phyloP scores from a whole-genome alignment of 2,329 filamentous ascomycete genomes.

The Aureobasidium vineae region DNA sequence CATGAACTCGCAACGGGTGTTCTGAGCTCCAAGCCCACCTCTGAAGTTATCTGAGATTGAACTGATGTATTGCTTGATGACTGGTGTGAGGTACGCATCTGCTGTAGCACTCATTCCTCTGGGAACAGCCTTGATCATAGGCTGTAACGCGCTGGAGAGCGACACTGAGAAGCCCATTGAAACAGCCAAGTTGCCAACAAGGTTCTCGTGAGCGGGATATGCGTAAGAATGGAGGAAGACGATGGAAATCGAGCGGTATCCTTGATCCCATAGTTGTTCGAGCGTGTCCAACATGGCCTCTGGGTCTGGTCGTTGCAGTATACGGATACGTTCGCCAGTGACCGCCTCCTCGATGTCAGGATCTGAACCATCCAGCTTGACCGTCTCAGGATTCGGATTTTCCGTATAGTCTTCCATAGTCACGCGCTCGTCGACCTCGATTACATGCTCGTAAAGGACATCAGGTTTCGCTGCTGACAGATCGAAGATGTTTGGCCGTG shows the following conservation, averaged over 20 bases:
- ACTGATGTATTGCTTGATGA: slow-evolving; percentile 29
- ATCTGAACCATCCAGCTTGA: slow-evolving; percentile 26
- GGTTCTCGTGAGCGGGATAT: slow-evolving; percentile 37
- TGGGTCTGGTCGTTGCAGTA: slow-evolving; percentile 33
- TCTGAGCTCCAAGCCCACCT: slow-evolving; percentile 29
- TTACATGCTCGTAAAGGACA: slow-evolving; percentile 32
- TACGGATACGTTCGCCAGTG: slow-evolving; percentile 36
- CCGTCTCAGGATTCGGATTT: slow-evolving; percentile 34
- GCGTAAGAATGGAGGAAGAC: slow-evolving; percentile 39
- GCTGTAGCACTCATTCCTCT: slow-evolving; percentile 29
- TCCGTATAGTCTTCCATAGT: slow-evolving; percentile 40
- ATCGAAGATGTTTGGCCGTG: slow-evolving; percentile 37
- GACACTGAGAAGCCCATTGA: slow-evolving; percentile 37
- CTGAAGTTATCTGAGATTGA: slow-evolving; percentile 29
- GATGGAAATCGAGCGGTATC: slow-evolving; percentile 41
- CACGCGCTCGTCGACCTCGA: slow-evolving; percentile 33
- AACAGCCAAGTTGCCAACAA: slow-evolving; percentile 34
- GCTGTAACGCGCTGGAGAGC: slow-evolving; percentile 34
- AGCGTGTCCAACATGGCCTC: slow-evolving; percentile 28
- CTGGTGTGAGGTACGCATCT: slow-evolving; percentile 30
- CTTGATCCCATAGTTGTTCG: slow-evolving; percentile 36
- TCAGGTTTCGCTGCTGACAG: slow-evolving; percentile 31
- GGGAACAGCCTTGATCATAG: slow-evolving; percentile 30
- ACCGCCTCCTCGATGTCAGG: slow-evolving; percentile 31
- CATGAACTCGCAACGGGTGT: slow-evolving; percentile 40